Conservation (phyloP, 2,329 filamentous ascomycete species). For the Esteya vermicola region DNA sequence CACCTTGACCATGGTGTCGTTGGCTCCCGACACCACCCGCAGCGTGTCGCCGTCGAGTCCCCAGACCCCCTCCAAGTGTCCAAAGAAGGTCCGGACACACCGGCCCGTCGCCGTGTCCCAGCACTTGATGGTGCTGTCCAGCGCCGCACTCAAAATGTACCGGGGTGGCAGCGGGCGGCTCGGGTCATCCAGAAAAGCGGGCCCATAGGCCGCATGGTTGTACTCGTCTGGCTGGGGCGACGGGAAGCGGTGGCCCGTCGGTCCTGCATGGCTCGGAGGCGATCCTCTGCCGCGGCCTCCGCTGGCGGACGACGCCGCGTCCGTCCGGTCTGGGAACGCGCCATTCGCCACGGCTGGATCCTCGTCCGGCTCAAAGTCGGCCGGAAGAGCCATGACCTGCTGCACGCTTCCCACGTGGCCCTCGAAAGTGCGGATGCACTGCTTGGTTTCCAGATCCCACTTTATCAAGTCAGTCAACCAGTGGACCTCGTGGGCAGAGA, state of each 20-base stretch:
- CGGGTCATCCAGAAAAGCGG: conserved; percentile 45
- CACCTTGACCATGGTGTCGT: conserved; percentile 87
- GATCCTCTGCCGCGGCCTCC: conserved; percentile 22
- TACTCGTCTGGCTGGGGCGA: conserved; percentile 11
- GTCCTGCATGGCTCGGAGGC: neutral
- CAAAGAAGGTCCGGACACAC: conserved; percentile 87
- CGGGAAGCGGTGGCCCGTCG: conserved; percentile 8
- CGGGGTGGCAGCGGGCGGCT: conserved; percentile 62
- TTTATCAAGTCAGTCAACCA: neutral
- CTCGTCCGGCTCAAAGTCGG: conserved; percentile 82
- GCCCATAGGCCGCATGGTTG: conserved; percentile 40
- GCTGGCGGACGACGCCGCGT: conserved; percentile 36
- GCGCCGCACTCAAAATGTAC: conserved; percentile 84
- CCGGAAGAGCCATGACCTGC: conserved; percentile 70
- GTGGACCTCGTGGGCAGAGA: neutral
- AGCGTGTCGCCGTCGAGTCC: conserved; percentile 35
- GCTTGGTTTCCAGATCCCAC: conserved; percentile 53
- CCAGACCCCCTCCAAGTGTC: conserved; percentile 94
- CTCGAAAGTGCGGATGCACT: conserved; percentile 63
- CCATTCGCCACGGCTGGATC: conserved; percentile 26
- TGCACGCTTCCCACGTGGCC: conserved; percentile 94
- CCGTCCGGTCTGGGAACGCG: conserved; percentile 34
- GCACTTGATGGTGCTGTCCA: conserved; percentile 82
- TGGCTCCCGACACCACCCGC: conserved; percentile 74
- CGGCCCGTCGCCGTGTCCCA: conserved; percentile 78